Conservation (phyloP, 805 yeast genomes). For the Candida maesae region DNA sequence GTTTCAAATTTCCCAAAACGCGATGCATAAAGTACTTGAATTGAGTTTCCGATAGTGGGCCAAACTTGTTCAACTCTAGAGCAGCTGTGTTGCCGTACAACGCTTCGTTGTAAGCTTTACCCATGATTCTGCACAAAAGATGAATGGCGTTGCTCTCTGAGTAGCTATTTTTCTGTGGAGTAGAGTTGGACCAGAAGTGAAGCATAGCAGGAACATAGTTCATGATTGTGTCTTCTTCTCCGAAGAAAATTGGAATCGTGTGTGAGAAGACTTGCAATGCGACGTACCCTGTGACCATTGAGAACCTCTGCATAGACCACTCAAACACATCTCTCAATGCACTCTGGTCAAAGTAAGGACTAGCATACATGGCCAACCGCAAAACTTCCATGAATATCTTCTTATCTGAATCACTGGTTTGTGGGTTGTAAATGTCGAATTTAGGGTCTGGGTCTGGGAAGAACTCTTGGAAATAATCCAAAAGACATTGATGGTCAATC, state of each 20-base stretch:
- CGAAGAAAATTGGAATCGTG: constrained; percentile 44
- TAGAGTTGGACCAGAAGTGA: constrained; percentile 63
- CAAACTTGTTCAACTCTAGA: constrained; percentile 45
- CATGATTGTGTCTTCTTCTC: constrained; percentile 37
- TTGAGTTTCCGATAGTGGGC: constrained; percentile 63
- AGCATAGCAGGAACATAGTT: constrained; percentile 65
- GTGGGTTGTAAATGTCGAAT: constrained; percentile 36
- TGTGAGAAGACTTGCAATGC: constrained; percentile 51
- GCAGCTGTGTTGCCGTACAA: constrained; percentile 29
- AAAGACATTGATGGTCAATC: constrained; percentile 34
- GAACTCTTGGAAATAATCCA: constrained; percentile 32
- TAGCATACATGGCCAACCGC: constrained; percentile 50
- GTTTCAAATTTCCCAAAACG: constrained; percentile 37
- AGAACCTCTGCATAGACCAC: constrained; percentile 45
- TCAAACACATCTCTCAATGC: constrained; percentile 48
- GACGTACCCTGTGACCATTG: constrained; percentile 49
- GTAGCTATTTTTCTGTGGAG: constrained; percentile 35
- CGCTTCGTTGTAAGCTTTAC: constrained; percentile 38
- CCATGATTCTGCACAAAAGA: constrained; percentile 58
- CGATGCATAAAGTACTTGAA: constrained; percentile 56
- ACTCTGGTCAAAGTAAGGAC: constrained; percentile 47
- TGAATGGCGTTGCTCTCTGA: constrained; percentile 64
- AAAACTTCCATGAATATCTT: constrained; percentile 45
- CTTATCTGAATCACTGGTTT: constrained; percentile 36
- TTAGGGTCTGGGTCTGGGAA: constrained; percentile 46